Evolutionary conservation across 169 alveolate genomes (phyloP), one percentile per base, ranked within the genome.

Genomic region (Theileria luwenshuni): DNA sequence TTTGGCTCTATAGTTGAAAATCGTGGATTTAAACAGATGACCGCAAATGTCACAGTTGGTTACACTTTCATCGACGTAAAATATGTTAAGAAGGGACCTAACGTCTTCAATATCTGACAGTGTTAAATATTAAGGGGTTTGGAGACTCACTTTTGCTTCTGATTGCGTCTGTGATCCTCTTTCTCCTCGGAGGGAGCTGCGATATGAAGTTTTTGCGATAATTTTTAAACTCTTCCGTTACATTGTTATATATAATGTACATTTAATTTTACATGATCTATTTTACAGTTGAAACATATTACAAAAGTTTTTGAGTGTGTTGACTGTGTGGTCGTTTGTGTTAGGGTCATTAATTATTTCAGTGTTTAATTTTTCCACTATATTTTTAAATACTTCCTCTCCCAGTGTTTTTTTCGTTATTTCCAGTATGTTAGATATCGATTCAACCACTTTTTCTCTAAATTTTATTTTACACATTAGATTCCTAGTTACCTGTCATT

Each of bases 121-220:
- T 45, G 12, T 41, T 28, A 25, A 13, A 62, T 25, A 69, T 17
- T 21, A 33, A 3, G 27, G n/a, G 30, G 35, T 69, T 10, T 51
- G 10, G n/a, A 21, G 43, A 71, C 77, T 3, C 25, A 79, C 87
- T 28, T 62, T 67, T 72, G 13, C 19, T 56, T 47, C 60, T 32
- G 30, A 79, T 71, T n/a, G 87, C 87, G 10, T 43, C 41, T 32
- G 72, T 70, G 8, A 79, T 65, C 7, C 87, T 68, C 32, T 71
- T 73, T 21, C 61, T 69, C 45, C 87, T 69, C 13, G 87, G 87
- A 3, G 85, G 87, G 15, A 76, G 33, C 2, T 75, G 62, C 33
- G 83, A 74, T 10, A 73, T 74, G 13, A 71, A 69, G 58, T 41
- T 41, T 3, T 52, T 71, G 42, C 87, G 87, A 45, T 30, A 43